Evolutionary conservation across 164 flowering plant species (phyloP), one percentile per base, ranked within the genome.

Genomic region (Kingdonia uniflora): DNA sequence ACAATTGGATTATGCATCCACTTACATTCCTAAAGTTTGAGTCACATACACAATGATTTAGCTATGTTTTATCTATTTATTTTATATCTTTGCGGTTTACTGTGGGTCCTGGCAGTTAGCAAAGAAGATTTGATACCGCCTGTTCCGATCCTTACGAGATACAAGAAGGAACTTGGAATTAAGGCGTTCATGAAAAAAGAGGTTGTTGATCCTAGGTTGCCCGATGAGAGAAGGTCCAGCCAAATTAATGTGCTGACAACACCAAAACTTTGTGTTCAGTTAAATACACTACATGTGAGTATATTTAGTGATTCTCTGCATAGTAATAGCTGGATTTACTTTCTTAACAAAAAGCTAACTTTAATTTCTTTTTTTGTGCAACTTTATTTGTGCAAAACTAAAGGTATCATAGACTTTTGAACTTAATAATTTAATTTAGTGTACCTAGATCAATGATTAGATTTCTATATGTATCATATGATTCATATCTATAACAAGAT

Each of bases 181-280:
- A 94, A 87, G 60, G 91, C 95, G 57, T 89, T 94, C 71, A 92
- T 89, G 24, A 94, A 85, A 76, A 89, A 83, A 74, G 97, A 94
- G 67, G 38, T 72, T 39, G 52, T 67, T 64, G 97, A 94, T 56
- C 73, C 80, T 49, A 76, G 79, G 74, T 60, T 81, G 52, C 80
- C 90, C 43, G 92, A 94, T 63, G 78, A 72, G 67, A 76, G 79
- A 55, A 84, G 73, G 54, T 75, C 96, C 4, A 73, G 45, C 62
- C 80, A 81, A 55, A 80, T 94, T 50, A 78, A 69, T 62, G 82
- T 79, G 53, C 52, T 71, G 60, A 65, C 95, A n/a, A 94, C 95
- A 8, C 66, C 84, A 24, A 76, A 72, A 13, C 84, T 94, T 21
- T 94, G 99, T 67, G 87, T 94, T 62, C 95, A 79, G 64, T 62